Conservation (phyloP, 2,329 filamentous ascomycete species). For the Aspergillus pseudotamarii region DNA sequence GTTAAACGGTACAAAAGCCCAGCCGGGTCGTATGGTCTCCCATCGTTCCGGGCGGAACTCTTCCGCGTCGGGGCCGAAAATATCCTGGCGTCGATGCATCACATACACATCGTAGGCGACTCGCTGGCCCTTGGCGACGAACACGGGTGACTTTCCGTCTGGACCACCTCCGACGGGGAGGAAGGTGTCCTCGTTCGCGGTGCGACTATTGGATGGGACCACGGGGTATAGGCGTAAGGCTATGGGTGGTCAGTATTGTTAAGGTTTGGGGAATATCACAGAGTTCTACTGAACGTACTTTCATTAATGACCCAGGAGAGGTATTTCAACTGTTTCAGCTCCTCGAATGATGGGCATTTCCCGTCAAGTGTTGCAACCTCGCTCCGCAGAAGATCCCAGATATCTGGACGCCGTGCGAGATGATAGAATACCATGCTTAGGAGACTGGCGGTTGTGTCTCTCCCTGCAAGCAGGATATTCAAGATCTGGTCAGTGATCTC, state of each 20-base stretch:
- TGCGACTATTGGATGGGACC: constrained; percentile 42
- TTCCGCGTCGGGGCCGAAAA: constrained; percentile 25
- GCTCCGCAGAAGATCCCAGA: constrained; percentile 8
- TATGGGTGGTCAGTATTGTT: not conserved
- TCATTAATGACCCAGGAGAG: constrained; percentile 55
- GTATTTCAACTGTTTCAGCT: constrained; percentile 48
- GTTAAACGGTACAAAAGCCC: constrained; percentile 35
- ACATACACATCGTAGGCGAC: constrained; percentile 30
- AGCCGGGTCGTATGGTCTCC: constrained; percentile 31
- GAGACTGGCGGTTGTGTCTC: constrained; percentile 35
- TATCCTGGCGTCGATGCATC: constrained; percentile 48
- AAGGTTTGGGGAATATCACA: not conserved
- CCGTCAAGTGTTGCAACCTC: constrained; percentile 24
- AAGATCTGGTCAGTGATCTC: constrained; percentile 34
- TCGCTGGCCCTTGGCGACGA: constrained; percentile 28
- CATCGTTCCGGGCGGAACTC: constrained; percentile 29
- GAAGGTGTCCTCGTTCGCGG: constrained; percentile 38
- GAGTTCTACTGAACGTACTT: constrained; percentile 21
- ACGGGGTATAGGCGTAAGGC: constrained; percentile 42
- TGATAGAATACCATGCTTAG: constrained; percentile 33
- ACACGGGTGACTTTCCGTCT: constrained; percentile 42
- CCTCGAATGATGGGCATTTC: constrained; percentile 6
- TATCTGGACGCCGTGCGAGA: constrained; percentile 8
- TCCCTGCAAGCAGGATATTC: constrained; percentile 32
- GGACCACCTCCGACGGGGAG: constrained; percentile 58